These are phyloP conservation scores for Colletotrichum zoysiae DNA, from an alignment of 2,329 filamentous ascomycete genomes.

Conservation along the genomic window DNA sequence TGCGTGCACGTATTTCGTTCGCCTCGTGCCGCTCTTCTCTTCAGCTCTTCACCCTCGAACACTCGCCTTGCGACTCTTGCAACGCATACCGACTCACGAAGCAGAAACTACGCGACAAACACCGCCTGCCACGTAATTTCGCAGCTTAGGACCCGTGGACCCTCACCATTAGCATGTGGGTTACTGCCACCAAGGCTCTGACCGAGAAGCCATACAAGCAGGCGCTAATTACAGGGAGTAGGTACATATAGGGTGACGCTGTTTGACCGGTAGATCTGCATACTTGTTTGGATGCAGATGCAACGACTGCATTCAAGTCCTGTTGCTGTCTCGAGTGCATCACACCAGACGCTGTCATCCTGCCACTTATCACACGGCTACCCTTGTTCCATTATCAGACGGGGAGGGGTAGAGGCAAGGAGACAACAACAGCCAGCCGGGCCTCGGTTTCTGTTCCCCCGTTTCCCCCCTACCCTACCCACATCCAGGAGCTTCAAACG, in stretches of 20 bases:
- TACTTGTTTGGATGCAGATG: not conserved
- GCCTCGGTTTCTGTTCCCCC: not conserved
- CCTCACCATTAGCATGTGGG: not conserved
- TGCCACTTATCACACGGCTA: not conserved
- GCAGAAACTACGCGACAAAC: not conserved
- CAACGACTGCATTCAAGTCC: not conserved
- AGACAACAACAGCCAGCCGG: constrained; percentile 1
- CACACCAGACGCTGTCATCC: constrained; percentile 1
- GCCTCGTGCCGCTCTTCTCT: too few species aligned
- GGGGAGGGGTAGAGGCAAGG: not conserved
- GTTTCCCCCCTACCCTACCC: not conserved
- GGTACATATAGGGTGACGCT: not conserved
- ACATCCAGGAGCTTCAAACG: not conserved
- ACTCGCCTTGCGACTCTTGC: not conserved
- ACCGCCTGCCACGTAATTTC: too few species aligned
- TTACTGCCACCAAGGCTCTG: not conserved
- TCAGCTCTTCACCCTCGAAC: not conserved
- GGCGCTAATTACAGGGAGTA: not conserved
- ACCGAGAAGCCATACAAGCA: not conserved
- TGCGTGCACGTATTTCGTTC: too few species aligned
- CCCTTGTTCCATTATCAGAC: not conserved
- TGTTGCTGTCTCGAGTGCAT: not conserved
- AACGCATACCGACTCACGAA: not conserved
- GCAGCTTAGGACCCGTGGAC: not conserved
- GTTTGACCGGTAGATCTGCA: not conserved